Evolutionary conservation across 2,329 filamentous ascomycete genomes (phyloP).

Genomic region (Cladosporium phlei): DNA sequence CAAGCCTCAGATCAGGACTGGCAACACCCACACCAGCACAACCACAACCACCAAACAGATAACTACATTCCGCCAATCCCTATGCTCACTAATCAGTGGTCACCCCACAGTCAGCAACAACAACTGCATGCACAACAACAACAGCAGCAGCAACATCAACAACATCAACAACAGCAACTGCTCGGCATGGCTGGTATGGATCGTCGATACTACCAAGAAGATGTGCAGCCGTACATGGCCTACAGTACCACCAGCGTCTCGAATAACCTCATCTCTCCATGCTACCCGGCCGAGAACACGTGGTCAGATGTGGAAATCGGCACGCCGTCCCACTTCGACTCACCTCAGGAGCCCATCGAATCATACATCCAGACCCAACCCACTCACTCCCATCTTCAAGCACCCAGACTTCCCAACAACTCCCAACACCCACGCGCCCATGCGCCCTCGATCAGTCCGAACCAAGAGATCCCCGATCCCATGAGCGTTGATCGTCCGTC

Average conservation of each 20-base stretch:
- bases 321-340: conserved; percentile 25
- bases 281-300: conserved; percentile 22
- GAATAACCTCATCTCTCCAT: conserved; percentile 22
- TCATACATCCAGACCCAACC: conserved; percentile 19
- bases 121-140: conserved; percentile 16
- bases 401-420: conserved; percentile 18
- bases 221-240: conserved; percentile 18
- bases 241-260: conserved; percentile 18
- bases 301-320: conserved; percentile 29
- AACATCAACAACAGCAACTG: conserved; percentile 19
- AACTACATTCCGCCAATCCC: conserved; percentile 12
- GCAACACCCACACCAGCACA: conserved; percentile 14
- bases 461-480: conserved; percentile 19
- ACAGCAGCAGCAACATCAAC: conserved; percentile 18
- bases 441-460: conserved; percentile 23
- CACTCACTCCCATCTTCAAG: conserved; percentile 16
- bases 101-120: conserved; percentile 3
- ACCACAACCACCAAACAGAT: conserved; percentile 8
- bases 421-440: conserved; percentile 14
- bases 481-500: conserved; percentile 6
- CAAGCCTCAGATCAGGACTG: conserved; percentile 14
- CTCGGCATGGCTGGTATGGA: conserved; percentile 25
- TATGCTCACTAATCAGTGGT: conserved; percentile 17
- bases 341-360: conserved; percentile 21
- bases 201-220: conserved; percentile 26